Evolutionary conservation across 495 filamentous ascomycete species (phyloP).

Genomic region (Hyaloscypha hepaticicola): DNA sequence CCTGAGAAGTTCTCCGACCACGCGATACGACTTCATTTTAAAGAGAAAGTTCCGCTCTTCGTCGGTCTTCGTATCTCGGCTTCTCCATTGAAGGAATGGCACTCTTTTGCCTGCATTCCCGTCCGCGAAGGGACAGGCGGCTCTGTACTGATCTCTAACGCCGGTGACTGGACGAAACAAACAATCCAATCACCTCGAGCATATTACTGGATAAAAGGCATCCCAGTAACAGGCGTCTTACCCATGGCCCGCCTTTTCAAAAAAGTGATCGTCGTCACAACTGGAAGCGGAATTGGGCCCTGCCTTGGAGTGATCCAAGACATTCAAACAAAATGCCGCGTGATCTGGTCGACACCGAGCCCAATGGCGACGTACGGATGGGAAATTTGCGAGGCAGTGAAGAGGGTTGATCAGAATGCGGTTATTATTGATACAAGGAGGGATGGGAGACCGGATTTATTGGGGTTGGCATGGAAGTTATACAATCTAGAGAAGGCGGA

Average conservation of each 20-base stretch:
- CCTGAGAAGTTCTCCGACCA: conserved; percentile 67
- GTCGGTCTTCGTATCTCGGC: conserved; percentile 53
- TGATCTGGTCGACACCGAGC: conserved; percentile 47
- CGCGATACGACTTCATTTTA: conserved; percentile 70
- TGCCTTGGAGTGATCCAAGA: conserved; percentile 48
- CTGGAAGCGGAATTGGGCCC: conserved; percentile 80
- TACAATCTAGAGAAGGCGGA: conserved; percentile 60
- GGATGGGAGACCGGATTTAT: conserved; percentile 42
- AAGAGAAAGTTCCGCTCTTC: conserved; percentile 58
- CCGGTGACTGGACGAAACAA: conserved; percentile 59
- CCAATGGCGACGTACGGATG: conserved; percentile 44
- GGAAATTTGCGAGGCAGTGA: conserved; percentile 42
- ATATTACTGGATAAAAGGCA: conserved; percentile 49
- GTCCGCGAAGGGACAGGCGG: conserved; percentile 47
- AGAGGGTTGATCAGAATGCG: conserved; percentile 40
- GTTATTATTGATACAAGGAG: conserved; percentile 43
- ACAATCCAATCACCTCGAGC: conserved; percentile 60
- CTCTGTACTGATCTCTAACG: conserved; percentile 68
- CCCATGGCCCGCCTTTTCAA: conserved; percentile 69
- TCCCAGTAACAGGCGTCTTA: conserved; percentile 65
- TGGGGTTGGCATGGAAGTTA: conserved; percentile 53
- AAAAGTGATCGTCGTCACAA: conserved; percentile 71
- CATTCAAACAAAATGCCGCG: conserved; percentile 38
- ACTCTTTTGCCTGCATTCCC: conserved; percentile 78
- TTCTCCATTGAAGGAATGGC: conserved; percentile 70